Conservation (phyloP, 495 filamentous ascomycete genomes). For the Trichoderma reesei region DNA sequence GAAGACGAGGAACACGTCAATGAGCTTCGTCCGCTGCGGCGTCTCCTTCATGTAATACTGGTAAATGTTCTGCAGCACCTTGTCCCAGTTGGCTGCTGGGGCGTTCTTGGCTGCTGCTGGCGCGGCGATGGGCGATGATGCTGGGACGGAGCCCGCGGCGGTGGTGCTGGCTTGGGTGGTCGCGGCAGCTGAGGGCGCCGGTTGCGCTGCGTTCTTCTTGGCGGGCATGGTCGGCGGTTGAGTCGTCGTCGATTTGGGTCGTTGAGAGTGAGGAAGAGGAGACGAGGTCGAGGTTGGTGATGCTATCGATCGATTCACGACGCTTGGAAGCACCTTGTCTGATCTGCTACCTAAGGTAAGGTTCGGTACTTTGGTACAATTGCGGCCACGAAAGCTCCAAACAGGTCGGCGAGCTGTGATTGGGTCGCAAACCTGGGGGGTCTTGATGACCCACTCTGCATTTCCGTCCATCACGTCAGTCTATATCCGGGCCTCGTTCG, state of each 20-base stretch:
- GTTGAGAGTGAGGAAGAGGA: not conserved
- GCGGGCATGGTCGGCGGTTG: constrained; percentile 25
- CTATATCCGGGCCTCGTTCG: not conserved
- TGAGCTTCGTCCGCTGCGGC: constrained; percentile 80
- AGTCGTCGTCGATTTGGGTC: too few species aligned
- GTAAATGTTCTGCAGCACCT: constrained; percentile 50
- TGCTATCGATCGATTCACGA: not conserved
- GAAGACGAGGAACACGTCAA: constrained; percentile 89
- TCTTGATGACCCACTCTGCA: not conserved
- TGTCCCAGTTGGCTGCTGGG: constrained; percentile 22
- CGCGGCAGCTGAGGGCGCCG: constrained; percentile 15
- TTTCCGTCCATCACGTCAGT: not conserved
- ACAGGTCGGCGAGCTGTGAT: constrained; percentile 5
- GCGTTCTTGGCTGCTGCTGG: constrained; percentile 15
- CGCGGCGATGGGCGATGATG: constrained; percentile 22
- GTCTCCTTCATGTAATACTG: constrained; percentile 68
- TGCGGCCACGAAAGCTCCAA: constrained; percentile 9
- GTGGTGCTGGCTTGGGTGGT: constrained; percentile 17
- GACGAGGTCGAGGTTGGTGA: not conserved
- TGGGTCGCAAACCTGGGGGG: not conserved
- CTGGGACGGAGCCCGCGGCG: constrained; percentile 13
- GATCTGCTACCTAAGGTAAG: not conserved
- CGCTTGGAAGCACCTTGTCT: not conserved
- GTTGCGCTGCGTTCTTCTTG: constrained; percentile 22
- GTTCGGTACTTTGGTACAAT: not conserved